These are phyloP conservation scores for Dendrothele bispora DNA, from an alignment of 768 basidiomycete genomes.

Conservation along the genomic window DNA sequence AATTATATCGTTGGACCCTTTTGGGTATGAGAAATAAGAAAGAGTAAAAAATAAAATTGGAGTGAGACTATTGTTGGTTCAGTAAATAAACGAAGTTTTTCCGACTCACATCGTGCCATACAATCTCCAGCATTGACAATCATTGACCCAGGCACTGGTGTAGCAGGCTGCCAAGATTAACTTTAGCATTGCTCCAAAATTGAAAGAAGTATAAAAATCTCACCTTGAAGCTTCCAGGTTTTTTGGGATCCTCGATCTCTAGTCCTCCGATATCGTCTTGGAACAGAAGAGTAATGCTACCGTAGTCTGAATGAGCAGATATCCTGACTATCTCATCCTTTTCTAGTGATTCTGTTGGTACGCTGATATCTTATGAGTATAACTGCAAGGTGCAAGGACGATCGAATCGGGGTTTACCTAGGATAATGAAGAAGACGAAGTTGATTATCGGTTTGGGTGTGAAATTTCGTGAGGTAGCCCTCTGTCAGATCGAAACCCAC, in stretches of 20 bases:
- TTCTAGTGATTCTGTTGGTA: constrained; percentile 29
- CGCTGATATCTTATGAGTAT: constrained; percentile 18
- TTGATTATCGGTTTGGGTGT: constrained; percentile 49
- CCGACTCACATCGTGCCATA: constrained; percentile 46
- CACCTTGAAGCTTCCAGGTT: constrained; percentile 42
- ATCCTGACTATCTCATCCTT: constrained; percentile 41
- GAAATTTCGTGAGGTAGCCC: constrained; percentile 43
- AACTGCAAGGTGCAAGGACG: neutral
- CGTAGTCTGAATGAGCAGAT: constrained; percentile 55
- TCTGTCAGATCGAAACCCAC: constrained; percentile 42
- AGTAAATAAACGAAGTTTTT: neutral
- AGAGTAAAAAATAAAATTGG: too few relatives aligned
- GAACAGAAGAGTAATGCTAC: constrained; percentile 55
- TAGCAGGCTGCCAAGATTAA: constrained; percentile 29
- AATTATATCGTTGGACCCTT: constrained; percentile 47
- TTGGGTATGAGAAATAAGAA: neutral
- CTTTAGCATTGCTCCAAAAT: neutral
- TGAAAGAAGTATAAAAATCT: neutral
- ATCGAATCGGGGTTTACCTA: constrained; percentile 19
- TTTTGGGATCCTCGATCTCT: constrained; percentile 56
- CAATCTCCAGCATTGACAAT: constrained; percentile 55
- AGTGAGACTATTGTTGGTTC: too few relatives aligned
- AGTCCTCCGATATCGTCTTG: constrained; percentile 64
- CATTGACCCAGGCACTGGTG: constrained; percentile 44
- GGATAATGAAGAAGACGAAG: constrained; percentile 61